phyloP scores from a whole-genome alignment of 495 filamentous ascomycete genomes.

The Aspergillus heteromorphus region DNA sequence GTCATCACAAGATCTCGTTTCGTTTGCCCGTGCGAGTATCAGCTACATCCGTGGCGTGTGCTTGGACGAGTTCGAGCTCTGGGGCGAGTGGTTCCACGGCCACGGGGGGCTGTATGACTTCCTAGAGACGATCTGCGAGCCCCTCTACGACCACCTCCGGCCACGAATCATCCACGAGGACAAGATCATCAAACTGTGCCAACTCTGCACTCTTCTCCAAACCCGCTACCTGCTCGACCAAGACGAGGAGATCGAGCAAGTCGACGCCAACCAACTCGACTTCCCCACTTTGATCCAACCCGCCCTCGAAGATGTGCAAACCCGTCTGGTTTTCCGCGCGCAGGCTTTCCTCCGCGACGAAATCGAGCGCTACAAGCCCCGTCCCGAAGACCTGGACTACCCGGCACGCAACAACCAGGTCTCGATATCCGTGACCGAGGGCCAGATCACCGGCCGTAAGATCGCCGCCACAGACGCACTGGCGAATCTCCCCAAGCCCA shows the following conservation, averaged over 20 bases:
- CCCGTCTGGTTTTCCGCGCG: constrained; percentile 65
- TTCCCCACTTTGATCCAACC: constrained; percentile 63
- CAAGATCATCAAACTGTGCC: constrained; percentile 69
- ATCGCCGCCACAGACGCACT: constrained; percentile 35
- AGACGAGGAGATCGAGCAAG: constrained; percentile 60
- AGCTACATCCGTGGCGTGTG: constrained; percentile 66
- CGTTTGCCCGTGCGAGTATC: constrained; percentile 65
- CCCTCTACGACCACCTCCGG: constrained; percentile 66
- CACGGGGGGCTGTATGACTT: constrained; percentile 66
- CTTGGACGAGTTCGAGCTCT: constrained; percentile 68
- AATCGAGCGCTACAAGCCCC: constrained; percentile 65
- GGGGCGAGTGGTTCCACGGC: constrained; percentile 70
- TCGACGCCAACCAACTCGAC: constrained; percentile 54
- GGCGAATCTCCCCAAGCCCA: constrained; percentile 46
- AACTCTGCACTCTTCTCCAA: constrained; percentile 73
- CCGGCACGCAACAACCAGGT: constrained; percentile 46
- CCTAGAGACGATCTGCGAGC: constrained; percentile 66
- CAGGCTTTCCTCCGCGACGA: constrained; percentile 61
- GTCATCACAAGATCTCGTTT: constrained; percentile 61
- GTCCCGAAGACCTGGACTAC: constrained; percentile 64
- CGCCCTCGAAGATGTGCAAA: constrained; percentile 69
- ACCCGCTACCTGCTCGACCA: constrained; percentile 73
- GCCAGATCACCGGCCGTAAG: constrained; percentile 44
- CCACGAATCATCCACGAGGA: constrained; percentile 68
- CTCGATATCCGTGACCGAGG: constrained; percentile 44